Conservation (phyloP, 2,329 filamentous ascomycete species). For the Cucurbitaria berberidis region DNA sequence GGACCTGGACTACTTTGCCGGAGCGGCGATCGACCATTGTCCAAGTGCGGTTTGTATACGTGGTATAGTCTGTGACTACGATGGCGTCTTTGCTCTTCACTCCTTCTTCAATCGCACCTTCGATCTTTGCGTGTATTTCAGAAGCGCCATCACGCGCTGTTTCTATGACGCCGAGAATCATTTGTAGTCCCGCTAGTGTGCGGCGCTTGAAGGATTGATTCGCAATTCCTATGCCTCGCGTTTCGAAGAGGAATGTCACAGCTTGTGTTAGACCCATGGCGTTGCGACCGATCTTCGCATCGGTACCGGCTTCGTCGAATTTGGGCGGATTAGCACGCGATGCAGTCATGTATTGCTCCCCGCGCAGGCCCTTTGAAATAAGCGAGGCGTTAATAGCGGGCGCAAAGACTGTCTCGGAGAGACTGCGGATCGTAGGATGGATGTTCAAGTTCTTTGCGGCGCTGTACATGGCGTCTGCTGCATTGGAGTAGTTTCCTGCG, state of each 20-base stretch:
- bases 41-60: slow-evolving; percentile 36
- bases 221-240: slow-evolving; percentile 45
- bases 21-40: slow-evolving; percentile 43
- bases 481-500: slow-evolving; percentile 40
- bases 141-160: slow-evolving; percentile 39
- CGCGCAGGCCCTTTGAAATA: slow-evolving; percentile 33
- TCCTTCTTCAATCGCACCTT: slow-evolving; percentile 34
- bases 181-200: slow-evolving; percentile 39
- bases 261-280: slow-evolving; percentile 46
- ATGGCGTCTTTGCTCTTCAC: slow-evolving; percentile 33
- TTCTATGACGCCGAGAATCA: slow-evolving; percentile 45
- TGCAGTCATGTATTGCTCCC: slow-evolving; percentile 45
- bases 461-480: slow-evolving; percentile 45
- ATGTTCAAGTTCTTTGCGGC: slow-evolving; percentile 49
- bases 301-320: slow-evolving; percentile 43
- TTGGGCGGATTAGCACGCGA: slow-evolving; percentile 28
- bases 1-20: slow-evolving; percentile 42
- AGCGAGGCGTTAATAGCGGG: slow-evolving; percentile 41
- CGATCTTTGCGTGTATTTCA: slow-evolving; percentile 36
- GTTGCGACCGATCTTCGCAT: slow-evolving; percentile 48
- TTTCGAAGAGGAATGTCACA: slow-evolving; percentile 46
- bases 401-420: slow-evolving; percentile 44
- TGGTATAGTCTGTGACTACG: slow-evolving; percentile 41
- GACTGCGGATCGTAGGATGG: slow-evolving; percentile 38
- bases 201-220: slow-evolving; percentile 44